A percentile compares a stretch with the other conserved stretches of the same genome.
These are phyloP conservation scores for Rhodotorula sp. DNA, from an alignment of 1,284 basidiomycete species.

Conservation along the genomic window DNA sequence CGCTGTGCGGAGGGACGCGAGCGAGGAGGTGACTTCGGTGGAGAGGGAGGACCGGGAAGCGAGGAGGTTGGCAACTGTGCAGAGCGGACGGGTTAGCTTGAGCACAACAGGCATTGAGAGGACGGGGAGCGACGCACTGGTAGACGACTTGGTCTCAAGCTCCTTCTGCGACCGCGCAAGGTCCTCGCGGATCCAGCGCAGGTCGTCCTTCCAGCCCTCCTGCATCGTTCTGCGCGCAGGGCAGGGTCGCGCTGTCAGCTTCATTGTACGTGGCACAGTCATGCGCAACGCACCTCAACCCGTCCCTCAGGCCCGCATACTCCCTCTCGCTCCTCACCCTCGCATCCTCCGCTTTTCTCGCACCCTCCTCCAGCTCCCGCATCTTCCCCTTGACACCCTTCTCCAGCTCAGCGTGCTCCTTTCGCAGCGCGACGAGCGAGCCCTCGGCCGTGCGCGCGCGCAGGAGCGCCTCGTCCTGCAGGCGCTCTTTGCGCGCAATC, in stretches of 20 bases:
- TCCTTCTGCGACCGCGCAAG: conserved; percentile 23
- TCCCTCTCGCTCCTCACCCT: conserved; percentile 37
- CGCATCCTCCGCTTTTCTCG: conserved; percentile 40
- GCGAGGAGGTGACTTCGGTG: neutral
- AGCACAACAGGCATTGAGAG: too few relatives aligned
- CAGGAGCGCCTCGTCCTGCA: conserved; percentile 65
- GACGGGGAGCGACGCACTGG: conserved; percentile 5
- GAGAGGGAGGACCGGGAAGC: neutral
- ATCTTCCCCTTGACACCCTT: conserved; percentile 30
- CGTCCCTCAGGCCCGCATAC: conserved; percentile 34
- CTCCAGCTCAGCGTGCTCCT: conserved; percentile 32
- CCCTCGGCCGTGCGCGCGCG: conserved; percentile 49
- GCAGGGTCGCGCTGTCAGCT: neutral
- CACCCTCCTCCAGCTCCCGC: conserved; percentile 47
- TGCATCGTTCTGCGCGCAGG: conserved; percentile 13
- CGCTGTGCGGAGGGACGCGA: conserved; percentile 1
- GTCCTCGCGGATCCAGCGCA: conserved; percentile 32
- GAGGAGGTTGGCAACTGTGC: conserved; percentile 20
- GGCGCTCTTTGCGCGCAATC: conserved; percentile 77
- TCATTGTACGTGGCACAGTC: too few relatives aligned
- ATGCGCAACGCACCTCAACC: conserved; percentile 27
- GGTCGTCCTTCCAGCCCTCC: conserved; percentile 32
- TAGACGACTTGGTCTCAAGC: conserved; percentile 4
- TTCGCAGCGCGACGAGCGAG: conserved; percentile 33
- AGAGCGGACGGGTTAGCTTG: neutral